phyloP scores from a whole-genome alignment of 2,329 filamentous ascomycete genomes.

The Nectriaceae sp. region DNA sequence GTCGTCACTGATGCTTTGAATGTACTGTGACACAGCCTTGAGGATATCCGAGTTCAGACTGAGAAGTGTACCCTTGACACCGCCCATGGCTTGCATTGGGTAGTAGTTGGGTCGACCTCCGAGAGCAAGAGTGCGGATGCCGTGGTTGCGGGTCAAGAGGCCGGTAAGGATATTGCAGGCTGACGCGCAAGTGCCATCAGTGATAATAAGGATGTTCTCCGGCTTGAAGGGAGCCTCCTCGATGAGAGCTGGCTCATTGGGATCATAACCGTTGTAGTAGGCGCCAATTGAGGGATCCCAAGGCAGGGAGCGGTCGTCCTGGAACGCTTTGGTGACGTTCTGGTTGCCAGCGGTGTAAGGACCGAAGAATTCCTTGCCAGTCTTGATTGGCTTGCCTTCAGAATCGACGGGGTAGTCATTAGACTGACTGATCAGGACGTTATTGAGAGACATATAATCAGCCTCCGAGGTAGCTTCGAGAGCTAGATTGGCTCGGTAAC shows the following conservation, averaged over 20 bases:
- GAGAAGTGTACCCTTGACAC: slow-evolving; percentile 56
- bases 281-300: slow-evolving; percentile 10
- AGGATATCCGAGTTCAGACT: slow-evolving; percentile 16
- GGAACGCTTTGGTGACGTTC: slow-evolving; percentile 24
- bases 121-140: slow-evolving; percentile 45
- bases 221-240: slow-evolving; percentile 22
- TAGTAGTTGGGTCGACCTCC: slow-evolving; percentile 58
- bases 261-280: slow-evolving; percentile 23
- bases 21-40: slow-evolving; percentile 4
- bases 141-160: slow-evolving; percentile 35
- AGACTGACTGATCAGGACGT: slow-evolving; percentile 10
- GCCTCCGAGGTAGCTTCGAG: slow-evolving; percentile 19
- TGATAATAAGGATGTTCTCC: slow-evolving; percentile 25
- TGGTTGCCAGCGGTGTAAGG: slow-evolving; percentile 19
- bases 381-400: slow-evolving; percentile 13
- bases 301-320: slow-evolving; percentile 13
- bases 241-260: slow-evolving; percentile 11
- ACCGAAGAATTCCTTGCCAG: slow-evolving; percentile 24
- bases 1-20: slow-evolving; percentile 13
- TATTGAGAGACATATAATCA: slow-evolving; percentile 18
- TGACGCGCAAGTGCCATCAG: slow-evolving; percentile 26
- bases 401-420: slow-evolving; percentile 15
- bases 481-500: slow-evolving; percentile 23
- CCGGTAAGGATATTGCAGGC: slow-evolving; percentile 29
- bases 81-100: slow-evolving; percentile 65